Conservation (phyloP, 2,329 filamentous ascomycete genomes). For the Colletotrichum siamense region DNA sequence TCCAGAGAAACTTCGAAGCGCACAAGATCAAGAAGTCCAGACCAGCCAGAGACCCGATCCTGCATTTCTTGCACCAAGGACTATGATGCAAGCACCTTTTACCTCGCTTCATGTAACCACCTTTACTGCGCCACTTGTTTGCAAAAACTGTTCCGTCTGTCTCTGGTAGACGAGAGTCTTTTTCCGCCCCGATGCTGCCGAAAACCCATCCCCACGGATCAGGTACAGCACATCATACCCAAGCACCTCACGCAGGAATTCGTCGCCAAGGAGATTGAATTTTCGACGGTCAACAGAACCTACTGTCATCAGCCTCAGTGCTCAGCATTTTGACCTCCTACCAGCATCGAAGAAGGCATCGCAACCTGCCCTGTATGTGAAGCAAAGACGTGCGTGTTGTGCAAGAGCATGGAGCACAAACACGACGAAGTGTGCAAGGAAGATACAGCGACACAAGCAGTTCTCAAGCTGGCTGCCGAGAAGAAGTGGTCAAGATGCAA, state of each 20-base stretch:
- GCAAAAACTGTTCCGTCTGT: not conserved
- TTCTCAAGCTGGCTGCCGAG: not conserved
- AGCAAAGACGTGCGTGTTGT: not conserved
- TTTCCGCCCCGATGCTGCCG: not conserved
- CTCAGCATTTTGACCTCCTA: not conserved
- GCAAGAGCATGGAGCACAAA: not conserved
- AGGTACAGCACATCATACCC: not conserved
- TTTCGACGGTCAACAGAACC: not conserved
- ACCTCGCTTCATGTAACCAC: not conserved
- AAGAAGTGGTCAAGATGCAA: not conserved
- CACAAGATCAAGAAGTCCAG: too few species aligned
- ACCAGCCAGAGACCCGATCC: not conserved
- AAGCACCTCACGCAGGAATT: not conserved
- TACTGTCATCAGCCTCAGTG: not conserved
- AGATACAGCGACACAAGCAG: not conserved
- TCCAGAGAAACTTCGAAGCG: not conserved
- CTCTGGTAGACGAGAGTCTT: not conserved
- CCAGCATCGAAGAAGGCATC: not conserved
- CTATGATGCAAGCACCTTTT: not conserved
- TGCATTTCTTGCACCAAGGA: not conserved
- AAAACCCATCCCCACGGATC: not conserved
- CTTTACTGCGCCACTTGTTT: not conserved
- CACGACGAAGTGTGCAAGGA: not conserved
- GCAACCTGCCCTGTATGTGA: not conserved
- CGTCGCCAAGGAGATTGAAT: rapidly evolving